Conservation (phyloP, 768 basidiomycete species). For the Amanita muscaria region DNA sequence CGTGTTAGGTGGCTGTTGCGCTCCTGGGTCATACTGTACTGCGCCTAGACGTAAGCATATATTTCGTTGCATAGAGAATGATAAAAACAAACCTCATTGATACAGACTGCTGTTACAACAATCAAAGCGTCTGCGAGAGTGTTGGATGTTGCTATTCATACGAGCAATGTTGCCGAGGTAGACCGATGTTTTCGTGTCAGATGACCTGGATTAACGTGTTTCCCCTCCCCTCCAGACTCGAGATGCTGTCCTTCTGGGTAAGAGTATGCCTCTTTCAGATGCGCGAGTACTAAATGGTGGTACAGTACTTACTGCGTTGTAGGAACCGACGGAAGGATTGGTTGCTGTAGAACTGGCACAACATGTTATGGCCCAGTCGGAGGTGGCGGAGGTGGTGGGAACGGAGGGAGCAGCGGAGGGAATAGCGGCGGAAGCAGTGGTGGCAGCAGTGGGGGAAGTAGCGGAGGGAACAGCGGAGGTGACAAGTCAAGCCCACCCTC, state of each 20-base stretch:
- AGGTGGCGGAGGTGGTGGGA: neutral
- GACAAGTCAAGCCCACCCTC: neutral
- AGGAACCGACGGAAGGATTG: neutral
- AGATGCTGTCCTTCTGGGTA: conserved; percentile 1
- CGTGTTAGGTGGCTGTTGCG: neutral
- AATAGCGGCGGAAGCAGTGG: neutral
- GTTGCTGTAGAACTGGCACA: conserved; percentile 2
- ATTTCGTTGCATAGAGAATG: too few relatives aligned
- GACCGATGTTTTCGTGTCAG: too few relatives aligned
- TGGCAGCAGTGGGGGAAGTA: neutral
- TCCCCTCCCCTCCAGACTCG: neutral
- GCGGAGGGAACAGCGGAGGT: neutral
- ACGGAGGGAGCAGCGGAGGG: neutral
- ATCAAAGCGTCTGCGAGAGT: neutral
- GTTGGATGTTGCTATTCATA: neutral
- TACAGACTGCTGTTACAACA: conserved; percentile 1
- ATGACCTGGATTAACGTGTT: too few relatives aligned
- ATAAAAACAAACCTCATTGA: neutral
- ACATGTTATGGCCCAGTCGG: conserved; percentile 5
- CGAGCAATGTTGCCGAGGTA: conserved; percentile 1
- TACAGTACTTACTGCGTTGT: neutral
- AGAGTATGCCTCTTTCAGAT: neutral
- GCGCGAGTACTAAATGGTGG: neutral
- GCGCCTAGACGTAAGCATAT: neutral
- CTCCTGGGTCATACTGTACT: neutral